Base-by-base conservation (phyloP, 345 rosid genomes). In the Eutrema heterophyllum region DNA sequence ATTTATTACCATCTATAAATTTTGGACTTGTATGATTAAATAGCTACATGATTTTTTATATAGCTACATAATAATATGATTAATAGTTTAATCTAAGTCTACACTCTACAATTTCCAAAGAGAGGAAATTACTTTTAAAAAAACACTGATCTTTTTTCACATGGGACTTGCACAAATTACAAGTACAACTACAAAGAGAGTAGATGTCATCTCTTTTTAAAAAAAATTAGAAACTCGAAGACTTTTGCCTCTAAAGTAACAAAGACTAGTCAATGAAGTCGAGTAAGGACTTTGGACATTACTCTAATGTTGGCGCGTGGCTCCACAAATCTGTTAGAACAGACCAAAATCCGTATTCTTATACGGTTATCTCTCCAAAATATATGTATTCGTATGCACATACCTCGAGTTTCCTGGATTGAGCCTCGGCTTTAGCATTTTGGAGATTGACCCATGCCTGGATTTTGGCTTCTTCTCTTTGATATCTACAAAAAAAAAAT, bases 391-490 rank as follows among this genome's bases (percentile, higher is more conserved):
- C n/a, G 2, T 15, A 15, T 59, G 32, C 3, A 61, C 74, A 56
- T 70, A 77, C 80, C 95, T 94, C 98, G 6, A 94, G 95, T 81
- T 89, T 91, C 75, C 79, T 91, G 26, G 97, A 91, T 76, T 89
- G 90, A 72, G 98, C 97, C 82, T 94, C 97, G n/a, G 97, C 95
- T 83, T 94, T 89, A 38, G 98, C 98, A 41, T 67, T 88, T 86
- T 94, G 89, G 29, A 91, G 97, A 71, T 88, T 89, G 74, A 91
- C 76, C 97, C 98, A 94, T 67, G 98, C 98, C 71, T 88, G 93
- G 64, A 91, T 94, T 78, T 84, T 88, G 36, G 96, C 97, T 81
- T 94, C 97, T 77, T 91, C 98, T 80, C 97, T 88, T 72, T 89
- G 95, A 70, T 91, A 91, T 81, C 97, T 57, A 10, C 63, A 57